Evolutionary conservation across 768 basidiomycete genomes (phyloP).

Genomic region (Phallus indusiatus): DNA sequence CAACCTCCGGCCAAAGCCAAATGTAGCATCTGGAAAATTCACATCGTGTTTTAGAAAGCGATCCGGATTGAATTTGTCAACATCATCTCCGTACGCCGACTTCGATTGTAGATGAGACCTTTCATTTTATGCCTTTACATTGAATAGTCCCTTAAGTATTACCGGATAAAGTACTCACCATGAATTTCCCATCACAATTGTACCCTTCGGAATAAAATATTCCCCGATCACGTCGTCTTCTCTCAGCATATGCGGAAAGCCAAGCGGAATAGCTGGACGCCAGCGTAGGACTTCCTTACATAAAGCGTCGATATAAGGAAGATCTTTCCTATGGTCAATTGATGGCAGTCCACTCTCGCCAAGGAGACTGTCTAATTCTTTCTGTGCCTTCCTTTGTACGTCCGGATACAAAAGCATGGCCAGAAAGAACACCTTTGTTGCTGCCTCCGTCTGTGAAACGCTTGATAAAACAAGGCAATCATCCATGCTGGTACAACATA

Average conservation of each 20-base stretch:
- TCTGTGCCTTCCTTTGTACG: conserved; percentile 8
- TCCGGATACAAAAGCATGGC: conserved; percentile 11
- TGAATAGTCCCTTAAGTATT: neutral
- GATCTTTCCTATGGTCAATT: conserved; percentile 24
- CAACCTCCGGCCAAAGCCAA: conserved; percentile 16
- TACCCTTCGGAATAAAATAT: conserved; percentile 7
- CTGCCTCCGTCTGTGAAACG: neutral
- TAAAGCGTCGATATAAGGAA: conserved; percentile 12
- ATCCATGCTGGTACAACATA: neutral
- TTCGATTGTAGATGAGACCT: neutral
- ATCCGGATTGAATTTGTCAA: conserved; percentile 30
- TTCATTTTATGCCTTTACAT: neutral
- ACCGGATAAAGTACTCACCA: neutral
- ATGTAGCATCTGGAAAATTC: neutral
- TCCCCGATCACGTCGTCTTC: conserved; percentile 4
- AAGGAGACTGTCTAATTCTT: conserved; percentile 10
- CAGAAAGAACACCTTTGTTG: conserved; percentile 1
- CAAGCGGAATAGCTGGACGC: conserved; percentile 10
- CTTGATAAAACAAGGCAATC: neutral
- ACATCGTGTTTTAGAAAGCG: conserved; percentile 20
- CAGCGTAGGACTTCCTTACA: conserved; percentile 26
- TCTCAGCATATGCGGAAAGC: conserved; percentile 1
- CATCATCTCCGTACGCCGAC: conserved; percentile 13
- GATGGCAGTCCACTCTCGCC: conserved; percentile 8
- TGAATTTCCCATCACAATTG: conserved; percentile 2